A percentile compares a stretch with the other conserved stretches of the same genome.
These are phyloP conservation scores for Plasmopara muralis DNA, from an alignment of 352 stramenopile species.

Conservation along the genomic window DNA sequence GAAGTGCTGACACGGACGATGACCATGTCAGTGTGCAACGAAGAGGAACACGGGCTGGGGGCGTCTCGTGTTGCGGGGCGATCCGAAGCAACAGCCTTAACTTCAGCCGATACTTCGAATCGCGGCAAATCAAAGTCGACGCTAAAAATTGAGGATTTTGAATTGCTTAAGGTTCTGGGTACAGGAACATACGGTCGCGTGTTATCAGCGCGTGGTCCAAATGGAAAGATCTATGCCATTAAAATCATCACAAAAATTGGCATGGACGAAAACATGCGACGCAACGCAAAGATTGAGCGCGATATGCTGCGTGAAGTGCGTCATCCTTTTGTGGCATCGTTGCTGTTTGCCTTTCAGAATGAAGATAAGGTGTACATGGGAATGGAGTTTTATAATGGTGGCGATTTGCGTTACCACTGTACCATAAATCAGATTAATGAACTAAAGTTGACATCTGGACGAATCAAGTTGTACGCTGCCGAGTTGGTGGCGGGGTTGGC, in stretches of 20 bases:
- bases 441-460: constrained; percentile 53
- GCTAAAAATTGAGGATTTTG: constrained; percentile 83
- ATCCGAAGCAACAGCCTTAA: constrained; percentile 8
- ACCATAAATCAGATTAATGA: constrained; percentile 62
- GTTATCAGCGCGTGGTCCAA: constrained; percentile 57
- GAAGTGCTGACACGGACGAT: constrained; percentile 54
- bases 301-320: constrained; percentile 92
- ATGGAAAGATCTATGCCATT: constrained; percentile 77
- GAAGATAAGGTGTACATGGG: constrained; percentile 98
- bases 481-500: constrained; percentile 76
- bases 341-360: constrained; percentile 97
- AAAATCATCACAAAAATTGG: constrained; percentile 88
- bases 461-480: constrained; percentile 82
- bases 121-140: constrained; percentile 71
- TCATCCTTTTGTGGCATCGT: constrained; percentile 95
- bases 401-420: constrained; percentile 88
- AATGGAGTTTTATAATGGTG: constrained; percentile 97
- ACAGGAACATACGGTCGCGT: constrained; percentile 82
- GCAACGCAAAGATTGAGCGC: constrained; percentile 88
- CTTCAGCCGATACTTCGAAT: constrained; percentile 21
- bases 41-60: constrained; percentile 42
- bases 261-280: constrained; percentile 76
- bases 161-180: constrained; percentile 78
- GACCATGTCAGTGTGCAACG: constrained; percentile 50
- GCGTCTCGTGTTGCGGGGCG: constrained; percentile 20